Conservation (phyloP, 345 rosid species). For the Syzygium oleosum region DNA sequence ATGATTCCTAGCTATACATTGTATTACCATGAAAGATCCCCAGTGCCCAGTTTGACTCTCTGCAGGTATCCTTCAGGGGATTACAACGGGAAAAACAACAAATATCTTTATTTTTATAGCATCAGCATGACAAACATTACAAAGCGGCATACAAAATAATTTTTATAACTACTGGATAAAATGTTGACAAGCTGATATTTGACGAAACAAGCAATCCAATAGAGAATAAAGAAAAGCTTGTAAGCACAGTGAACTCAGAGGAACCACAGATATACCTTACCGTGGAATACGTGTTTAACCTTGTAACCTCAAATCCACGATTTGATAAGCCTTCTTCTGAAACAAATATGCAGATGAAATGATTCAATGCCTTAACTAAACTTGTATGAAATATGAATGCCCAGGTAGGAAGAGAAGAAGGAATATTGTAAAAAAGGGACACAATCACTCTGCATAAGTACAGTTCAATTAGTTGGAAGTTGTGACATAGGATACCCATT, state of each 20-base stretch:
- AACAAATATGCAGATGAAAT: slow-evolving; percentile 10
- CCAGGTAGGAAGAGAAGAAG: neutral
- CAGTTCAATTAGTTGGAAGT: neutral
- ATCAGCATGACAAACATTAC: too few relatives aligned
- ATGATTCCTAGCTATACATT: neutral
- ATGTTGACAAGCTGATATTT: neutral
- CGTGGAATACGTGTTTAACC: slow-evolving; percentile 89
- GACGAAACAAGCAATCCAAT: neutral
- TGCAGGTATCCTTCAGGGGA: too few relatives aligned
- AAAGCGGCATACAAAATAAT: neutral
- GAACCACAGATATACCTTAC: slow-evolving; percentile 37
- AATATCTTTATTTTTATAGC: too few relatives aligned
- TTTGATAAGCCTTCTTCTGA: slow-evolving; percentile 74
- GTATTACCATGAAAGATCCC: neutral
- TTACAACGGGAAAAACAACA: too few relatives aligned
- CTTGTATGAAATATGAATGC: neutral
- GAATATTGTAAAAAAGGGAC: neutral
- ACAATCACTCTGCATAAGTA: neutral
- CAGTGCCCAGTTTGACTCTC: neutral
- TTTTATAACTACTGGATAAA: neutral
- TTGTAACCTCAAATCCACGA: slow-evolving; percentile 88
- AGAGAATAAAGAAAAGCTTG: neutral
- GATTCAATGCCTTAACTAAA: neutral
- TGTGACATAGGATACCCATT: neutral
- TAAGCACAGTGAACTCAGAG: neutral